A percentile compares a stretch with the other conserved stretches of the same genome.
These are phyloP conservation scores for Apophysomyces variabilis DNA, from an alignment of 371 early-diverging fungal species.

Conservation along the genomic window DNA sequence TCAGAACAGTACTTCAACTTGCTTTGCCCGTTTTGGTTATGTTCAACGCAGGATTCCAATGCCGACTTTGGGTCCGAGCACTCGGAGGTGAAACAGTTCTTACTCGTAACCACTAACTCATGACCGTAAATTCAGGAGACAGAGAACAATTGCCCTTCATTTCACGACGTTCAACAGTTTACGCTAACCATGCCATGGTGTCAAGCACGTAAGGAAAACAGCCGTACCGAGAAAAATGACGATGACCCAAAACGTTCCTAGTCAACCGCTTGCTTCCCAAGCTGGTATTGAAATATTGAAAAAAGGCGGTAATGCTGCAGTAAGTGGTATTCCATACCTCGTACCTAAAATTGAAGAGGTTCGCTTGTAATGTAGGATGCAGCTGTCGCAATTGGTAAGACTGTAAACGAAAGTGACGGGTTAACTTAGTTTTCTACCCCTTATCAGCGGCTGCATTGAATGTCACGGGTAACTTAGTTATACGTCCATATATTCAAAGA, in stretches of 20 bases:
- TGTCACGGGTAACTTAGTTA: conserved; percentile 55
- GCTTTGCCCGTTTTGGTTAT: too few species aligned
- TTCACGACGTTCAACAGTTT: conserved; percentile 51
- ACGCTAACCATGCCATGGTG: conserved; percentile 53
- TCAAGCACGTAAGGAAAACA: conserved; percentile 41
- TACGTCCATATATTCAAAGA: background rate
- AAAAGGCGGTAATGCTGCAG: conserved; percentile 91
- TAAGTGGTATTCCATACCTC: conserved; percentile 30
- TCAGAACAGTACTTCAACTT: too few species aligned
- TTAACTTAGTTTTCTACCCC: conserved; percentile 10
- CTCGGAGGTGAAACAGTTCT: background rate
- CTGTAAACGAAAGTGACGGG: too few species aligned
- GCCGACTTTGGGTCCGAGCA: background rate
- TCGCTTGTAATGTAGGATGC: conserved; percentile 62
- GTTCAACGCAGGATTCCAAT: too few species aligned
- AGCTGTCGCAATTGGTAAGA: conserved; percentile 73
- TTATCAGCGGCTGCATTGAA: conserved; percentile 65
- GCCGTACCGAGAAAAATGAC: background rate
- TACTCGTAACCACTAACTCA: background rate
- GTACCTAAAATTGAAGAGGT: too few species aligned
- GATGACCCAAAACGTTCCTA: conserved; percentile 23
- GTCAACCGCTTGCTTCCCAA: conserved; percentile 82
- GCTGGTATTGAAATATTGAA: conserved; percentile 82
- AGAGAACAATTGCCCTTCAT: conserved; percentile 42
- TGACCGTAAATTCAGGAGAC: too few species aligned